Evolutionary conservation across 192 early-diverging fungal genomes (phyloP).

Genomic region (Dissophora globulifera): DNA sequence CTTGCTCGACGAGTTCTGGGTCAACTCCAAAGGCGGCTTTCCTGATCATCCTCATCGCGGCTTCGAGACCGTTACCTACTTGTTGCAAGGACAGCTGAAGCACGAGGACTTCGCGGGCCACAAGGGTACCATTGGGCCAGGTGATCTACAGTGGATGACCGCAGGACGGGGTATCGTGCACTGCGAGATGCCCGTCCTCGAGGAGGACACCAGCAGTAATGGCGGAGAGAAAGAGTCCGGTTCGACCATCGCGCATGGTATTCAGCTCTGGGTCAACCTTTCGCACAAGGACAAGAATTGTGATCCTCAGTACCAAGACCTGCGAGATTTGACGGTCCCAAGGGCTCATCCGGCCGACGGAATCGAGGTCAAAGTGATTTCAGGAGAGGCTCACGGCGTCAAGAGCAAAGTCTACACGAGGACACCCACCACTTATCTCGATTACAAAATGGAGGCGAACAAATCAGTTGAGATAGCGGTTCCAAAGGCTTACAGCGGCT

Average conservation of each 20-base stretch:
- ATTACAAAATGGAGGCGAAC: constrained; percentile 71
- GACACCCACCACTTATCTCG: constrained; percentile 84
- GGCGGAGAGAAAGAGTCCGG: constrained; percentile 54
- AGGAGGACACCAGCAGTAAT: too few relatives aligned
- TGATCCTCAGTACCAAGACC: constrained; percentile 78
- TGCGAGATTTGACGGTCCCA: constrained; percentile 72
- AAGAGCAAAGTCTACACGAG: constrained; percentile 76
- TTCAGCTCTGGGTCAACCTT: constrained; percentile 86
- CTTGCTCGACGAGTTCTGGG: constrained; percentile 79
- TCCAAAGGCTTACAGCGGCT: constrained; percentile 65
- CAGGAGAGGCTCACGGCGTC: constrained; percentile 81
- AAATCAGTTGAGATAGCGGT: constrained; percentile 66
- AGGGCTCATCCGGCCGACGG: constrained; percentile 63
- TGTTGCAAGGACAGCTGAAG: constrained; percentile 71
- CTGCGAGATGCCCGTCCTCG: constrained; percentile 72
- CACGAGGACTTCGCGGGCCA: constrained; percentile 85
- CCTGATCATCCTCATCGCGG: constrained; percentile 86
- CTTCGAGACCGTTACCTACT: constrained; percentile 83
- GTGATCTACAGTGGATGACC: constrained; percentile 84
- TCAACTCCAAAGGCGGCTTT: constrained; percentile 59
- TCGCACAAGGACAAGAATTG: constrained; percentile 77
- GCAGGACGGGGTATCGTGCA: constrained; percentile 80
- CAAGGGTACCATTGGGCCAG: constrained; percentile 72
- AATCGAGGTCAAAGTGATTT: constrained; percentile 83
- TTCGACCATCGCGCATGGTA: constrained; percentile 50